These are phyloP conservation scores for Pichia sp. DNA, from an alignment of 1,139 yeast genomes.

Conservation along the genomic window DNA sequence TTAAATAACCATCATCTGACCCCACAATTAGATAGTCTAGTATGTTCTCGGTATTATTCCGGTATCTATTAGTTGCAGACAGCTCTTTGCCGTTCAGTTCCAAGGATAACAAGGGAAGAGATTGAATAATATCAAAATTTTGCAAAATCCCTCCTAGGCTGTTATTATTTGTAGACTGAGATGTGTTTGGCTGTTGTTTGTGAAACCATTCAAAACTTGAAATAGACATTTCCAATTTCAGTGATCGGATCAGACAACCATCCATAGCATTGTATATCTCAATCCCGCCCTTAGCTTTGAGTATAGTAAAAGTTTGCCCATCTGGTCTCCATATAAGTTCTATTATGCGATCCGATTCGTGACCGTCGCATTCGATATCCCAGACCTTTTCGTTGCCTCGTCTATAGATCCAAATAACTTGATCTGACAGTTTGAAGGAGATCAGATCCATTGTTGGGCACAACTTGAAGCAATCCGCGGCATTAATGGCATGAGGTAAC, in stretches of 20 bases:
- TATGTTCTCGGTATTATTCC: background rate
- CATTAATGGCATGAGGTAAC: constrained; percentile 18
- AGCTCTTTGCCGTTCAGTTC: too few relatives aligned
- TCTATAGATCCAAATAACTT: constrained; percentile 27
- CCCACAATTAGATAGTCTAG: constrained; percentile 27
- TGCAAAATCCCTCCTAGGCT: too few relatives aligned
- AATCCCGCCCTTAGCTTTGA: constrained; percentile 17
- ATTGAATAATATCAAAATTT: too few relatives aligned
- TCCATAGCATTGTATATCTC: constrained; percentile 20
- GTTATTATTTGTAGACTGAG: too few relatives aligned
- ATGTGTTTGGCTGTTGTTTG: too few relatives aligned
- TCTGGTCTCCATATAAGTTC: constrained; percentile 24
- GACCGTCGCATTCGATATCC: constrained; percentile 25
- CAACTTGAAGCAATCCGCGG: constrained; percentile 30
- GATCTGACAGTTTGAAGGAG: constrained; percentile 31
- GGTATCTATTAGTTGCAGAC: too few relatives aligned
- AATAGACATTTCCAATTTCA: constrained; percentile 7
- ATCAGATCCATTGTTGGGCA: constrained; percentile 48
- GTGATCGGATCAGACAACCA: constrained; percentile 18
- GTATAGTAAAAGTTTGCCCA: constrained; percentile 22
- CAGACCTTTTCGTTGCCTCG: constrained; percentile 47
- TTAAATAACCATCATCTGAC: constrained; percentile 19
- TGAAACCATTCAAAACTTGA: too few relatives aligned
- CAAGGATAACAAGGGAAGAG: too few relatives aligned
- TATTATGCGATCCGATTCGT: background rate